Evolutionary conservation across 1,139 yeast species (phyloP), one percentile per base, ranked within the genome.

Genomic region (Zhuliangozyma parablackwelliae): DNA sequence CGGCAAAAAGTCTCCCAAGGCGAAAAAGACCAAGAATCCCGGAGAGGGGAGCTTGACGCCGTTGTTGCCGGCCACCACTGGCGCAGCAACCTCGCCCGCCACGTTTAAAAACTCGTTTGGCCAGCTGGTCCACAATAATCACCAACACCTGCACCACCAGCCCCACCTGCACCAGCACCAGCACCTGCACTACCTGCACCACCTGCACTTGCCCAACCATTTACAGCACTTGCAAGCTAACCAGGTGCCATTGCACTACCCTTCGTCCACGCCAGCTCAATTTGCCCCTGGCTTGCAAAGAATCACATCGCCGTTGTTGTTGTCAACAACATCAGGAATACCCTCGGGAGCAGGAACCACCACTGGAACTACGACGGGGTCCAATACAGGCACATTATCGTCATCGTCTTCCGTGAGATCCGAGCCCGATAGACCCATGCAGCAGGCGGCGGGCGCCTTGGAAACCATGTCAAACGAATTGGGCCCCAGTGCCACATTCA

Each of bases 211-310:
- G 30, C 50, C 54, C 10, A 44, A 44, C 32, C 59, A 54, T 39
- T 41, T 43, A 21, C 31, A 48, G 21, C 51, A 45, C 31, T 47
- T 48, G 35, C 68, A 63, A 37, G 54, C 54, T 38, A 69, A 64
- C 33, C 72, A 75, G 33, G 72, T 69, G 3, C 83, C 85, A 10
- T 60, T 80, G 33, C 82, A 80, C 53, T 80, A 80, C 52, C 87
- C 87, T 7, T 69, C 78, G 5, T 78, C 84, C 2, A 79, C 85
- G 1, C 87, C 87, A 20, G 75, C 85, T 1, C 85, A 79, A 50
- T 80, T 78, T 65, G 85, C 84, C 26, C 78, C 83, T 0, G 81
- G 81, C 30, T 59, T 80, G 40, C 76, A 75, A 46, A 57, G 80
- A 34, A 80, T 80, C 40, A 80, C 86, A 0, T 79, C 85, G 10